Percentiles rank a stretch among this genome's conserved stretches.
Conservation (phyloP, 768 basidiomycete species). For the Xerocomellus intermedius region DNA sequence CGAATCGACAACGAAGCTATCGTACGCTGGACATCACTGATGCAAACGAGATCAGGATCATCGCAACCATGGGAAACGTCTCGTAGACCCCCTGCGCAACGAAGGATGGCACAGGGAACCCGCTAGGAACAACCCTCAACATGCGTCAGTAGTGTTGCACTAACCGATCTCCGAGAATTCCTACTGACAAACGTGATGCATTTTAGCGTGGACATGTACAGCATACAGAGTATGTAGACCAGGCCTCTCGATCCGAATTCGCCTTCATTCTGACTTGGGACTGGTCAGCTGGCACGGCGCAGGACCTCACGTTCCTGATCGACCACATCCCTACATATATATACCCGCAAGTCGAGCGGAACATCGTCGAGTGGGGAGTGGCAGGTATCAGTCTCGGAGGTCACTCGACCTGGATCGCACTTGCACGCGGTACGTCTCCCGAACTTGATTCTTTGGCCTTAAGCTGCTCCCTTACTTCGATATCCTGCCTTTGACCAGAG, state of each 20-base stretch:
- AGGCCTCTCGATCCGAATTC: neutral
- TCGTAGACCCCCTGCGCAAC: constrained; percentile 25
- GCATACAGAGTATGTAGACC: constrained; percentile 28
- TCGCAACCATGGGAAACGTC: constrained; percentile 31
- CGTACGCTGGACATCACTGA: neutral
- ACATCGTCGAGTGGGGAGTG: constrained; percentile 65
- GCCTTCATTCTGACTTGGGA: neutral
- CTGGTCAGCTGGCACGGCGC: constrained; percentile 53
- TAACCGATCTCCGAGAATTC: neutral
- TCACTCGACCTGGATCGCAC: constrained; percentile 75
- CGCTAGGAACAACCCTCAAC: constrained; percentile 21
- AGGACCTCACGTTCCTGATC: constrained; percentile 77
- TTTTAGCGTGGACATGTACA: constrained; percentile 31
- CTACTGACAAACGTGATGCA: constrained; percentile 1
- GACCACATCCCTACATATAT: constrained; percentile 75
- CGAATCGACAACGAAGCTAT: no score
- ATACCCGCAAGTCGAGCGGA: constrained; percentile 63
- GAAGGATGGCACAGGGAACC: constrained; percentile 26
- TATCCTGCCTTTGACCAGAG: constrained; percentile 31
- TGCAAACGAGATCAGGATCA: constrained; percentile 22
- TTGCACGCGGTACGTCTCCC: constrained; percentile 42
- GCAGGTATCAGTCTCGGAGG: constrained; percentile 82
- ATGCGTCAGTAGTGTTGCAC: constrained; percentile 25
- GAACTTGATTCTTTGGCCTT: neutral
- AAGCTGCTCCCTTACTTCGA: neutral